Conservation (phyloP, 805 yeast genomes). For the Candida maesae region DNA sequence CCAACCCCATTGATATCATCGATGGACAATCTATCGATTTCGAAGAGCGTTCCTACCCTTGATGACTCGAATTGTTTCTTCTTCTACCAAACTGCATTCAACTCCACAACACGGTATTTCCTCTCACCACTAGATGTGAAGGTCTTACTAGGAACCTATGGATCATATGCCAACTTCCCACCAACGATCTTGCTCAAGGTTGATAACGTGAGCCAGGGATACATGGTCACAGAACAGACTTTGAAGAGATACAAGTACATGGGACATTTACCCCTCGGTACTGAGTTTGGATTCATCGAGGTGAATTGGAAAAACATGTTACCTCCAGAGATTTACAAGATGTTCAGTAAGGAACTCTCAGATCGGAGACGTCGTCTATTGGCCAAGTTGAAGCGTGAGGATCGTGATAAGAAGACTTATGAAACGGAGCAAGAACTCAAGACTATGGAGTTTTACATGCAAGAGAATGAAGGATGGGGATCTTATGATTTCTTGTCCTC, state of each 20-base stretch:
- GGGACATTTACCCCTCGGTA: slow-evolving; percentile 79
- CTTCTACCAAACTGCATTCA: slow-evolving; percentile 77
- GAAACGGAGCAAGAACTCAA: slow-evolving; percentile 55
- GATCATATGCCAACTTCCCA: slow-evolving; percentile 66
- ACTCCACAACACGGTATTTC: slow-evolving; percentile 60
- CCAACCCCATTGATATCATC: slow-evolving; percentile 17
- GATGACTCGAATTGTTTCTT: slow-evolving; percentile 49
- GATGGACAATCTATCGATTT: slow-evolving; percentile 14
- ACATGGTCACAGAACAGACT: slow-evolving; percentile 53
- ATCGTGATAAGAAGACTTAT: slow-evolving; percentile 53
- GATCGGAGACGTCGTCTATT: slow-evolving; percentile 51
- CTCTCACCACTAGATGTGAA: slow-evolving; percentile 78
- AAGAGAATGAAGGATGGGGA: slow-evolving; percentile 43
- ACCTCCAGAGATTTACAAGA: slow-evolving; percentile 40
- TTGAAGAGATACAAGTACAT: slow-evolving; percentile 67
- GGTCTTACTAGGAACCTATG: slow-evolving; percentile 60
- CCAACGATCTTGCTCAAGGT: slow-evolving; percentile 53
- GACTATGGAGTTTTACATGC: slow-evolving; percentile 53
- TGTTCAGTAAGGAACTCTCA: slow-evolving; percentile 51
- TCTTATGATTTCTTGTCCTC: slow-evolving; percentile 30
- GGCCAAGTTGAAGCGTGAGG: slow-evolving; percentile 53
- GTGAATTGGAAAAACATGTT: slow-evolving; percentile 67
- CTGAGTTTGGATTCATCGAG: slow-evolving; percentile 79
- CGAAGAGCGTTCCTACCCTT: slow-evolving; percentile 16
- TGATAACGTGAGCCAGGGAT: slow-evolving; percentile 68